Evolutionary conservation across 208 protist genomes (phyloP).

Genomic region (Entamoeba moshkovskii): DNA sequence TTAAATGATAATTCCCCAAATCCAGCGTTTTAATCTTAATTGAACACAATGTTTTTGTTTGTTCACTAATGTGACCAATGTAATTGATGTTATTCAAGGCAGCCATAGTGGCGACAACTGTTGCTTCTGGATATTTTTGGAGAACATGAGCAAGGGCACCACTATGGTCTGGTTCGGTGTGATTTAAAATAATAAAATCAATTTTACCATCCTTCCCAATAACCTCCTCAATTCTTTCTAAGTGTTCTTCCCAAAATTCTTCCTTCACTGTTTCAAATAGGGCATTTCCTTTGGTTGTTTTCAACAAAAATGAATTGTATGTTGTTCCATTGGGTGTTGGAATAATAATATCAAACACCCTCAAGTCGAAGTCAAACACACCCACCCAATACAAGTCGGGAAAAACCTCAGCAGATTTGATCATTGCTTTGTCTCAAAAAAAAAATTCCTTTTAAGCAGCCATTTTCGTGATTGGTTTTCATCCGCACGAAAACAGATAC

Average conservation of each 20-base stretch:
- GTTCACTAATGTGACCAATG: conserved; percentile 1
- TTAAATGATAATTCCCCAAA: background rate
- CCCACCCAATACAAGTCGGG: conserved; percentile 14
- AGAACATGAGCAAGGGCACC: background rate
- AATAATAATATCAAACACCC: conserved; percentile 24
- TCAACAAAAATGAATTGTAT: conserved; percentile 20
- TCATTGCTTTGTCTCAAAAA: no score
- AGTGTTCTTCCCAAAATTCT: background rate
- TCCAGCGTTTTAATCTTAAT: background rate
- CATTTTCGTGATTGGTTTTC: no score
- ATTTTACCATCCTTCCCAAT: conserved; percentile 9
- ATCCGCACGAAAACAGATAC: no score
- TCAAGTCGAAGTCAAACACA: conserved; percentile 9
- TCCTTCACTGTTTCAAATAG: conserved; percentile 17
- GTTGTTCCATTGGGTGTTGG: conserved; percentile 14
- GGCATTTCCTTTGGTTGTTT: background rate
- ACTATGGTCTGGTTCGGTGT: conserved; percentile 25
- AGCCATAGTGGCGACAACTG: background rate
- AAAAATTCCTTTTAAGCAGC: no score
- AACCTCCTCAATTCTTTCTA: background rate
- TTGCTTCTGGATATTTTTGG: conserved; percentile 10
- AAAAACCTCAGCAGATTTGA: no score
- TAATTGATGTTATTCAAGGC: conserved; percentile 17
- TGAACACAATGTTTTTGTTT: background rate
- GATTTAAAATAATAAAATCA: conserved; percentile 9